phyloP scores from a whole-genome alignment of 441 rosid species.

The Pelargonium cotyledonis region DNA sequence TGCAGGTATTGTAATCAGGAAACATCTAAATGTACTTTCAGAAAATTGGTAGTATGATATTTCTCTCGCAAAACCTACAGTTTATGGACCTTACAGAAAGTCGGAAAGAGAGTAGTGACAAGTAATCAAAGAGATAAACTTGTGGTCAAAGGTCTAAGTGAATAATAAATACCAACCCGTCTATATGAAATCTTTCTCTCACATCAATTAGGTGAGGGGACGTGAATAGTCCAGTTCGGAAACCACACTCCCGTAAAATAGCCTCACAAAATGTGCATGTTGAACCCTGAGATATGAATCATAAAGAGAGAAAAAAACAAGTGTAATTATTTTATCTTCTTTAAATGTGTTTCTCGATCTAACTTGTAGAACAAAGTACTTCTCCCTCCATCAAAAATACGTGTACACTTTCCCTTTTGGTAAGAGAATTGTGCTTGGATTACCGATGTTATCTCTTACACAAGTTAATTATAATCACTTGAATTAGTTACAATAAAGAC shows the following conservation, averaged over 20 bases:
- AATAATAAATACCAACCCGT: constrained; percentile 50
- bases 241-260: constrained; percentile 74
- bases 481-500: too few relatives aligned
- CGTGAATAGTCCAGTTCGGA: constrained; percentile 77
- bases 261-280: constrained; percentile 84
- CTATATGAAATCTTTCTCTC: constrained; percentile 73
- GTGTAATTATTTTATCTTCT: background rate
- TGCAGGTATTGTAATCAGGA: background rate
- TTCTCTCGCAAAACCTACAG: background rate
- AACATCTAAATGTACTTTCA: background rate
- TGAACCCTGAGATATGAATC: constrained; percentile 57
- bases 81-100: background rate
- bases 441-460: too few relatives aligned
- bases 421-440: too few relatives aligned
- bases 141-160: background rate
- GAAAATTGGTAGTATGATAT: constrained; percentile 1
- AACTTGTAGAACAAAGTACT: background rate
- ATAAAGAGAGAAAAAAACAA: constrained; percentile 1
- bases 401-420: too few relatives aligned
- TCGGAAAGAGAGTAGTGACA: background rate
- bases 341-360: constrained; percentile 10
- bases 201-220: constrained; percentile 94
- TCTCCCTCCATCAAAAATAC: too few relatives aligned
- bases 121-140: background rate
- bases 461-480: too few relatives aligned